phyloP scores from a whole-genome alignment of 2,329 filamentous ascomycete species.

The Fusarium mexicanum region DNA sequence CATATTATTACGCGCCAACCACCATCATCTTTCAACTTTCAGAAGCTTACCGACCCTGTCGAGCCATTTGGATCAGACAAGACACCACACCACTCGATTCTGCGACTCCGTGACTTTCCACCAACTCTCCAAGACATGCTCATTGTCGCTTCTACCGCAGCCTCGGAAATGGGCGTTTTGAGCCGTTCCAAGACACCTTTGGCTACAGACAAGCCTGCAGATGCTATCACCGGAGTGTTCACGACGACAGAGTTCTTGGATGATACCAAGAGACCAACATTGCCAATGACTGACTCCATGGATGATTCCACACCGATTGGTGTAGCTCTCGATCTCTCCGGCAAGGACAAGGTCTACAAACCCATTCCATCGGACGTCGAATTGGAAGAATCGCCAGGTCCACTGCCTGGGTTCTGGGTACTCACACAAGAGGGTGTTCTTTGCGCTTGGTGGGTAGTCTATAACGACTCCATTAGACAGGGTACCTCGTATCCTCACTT shows the following conservation, averaged over 20 bases:
- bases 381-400: slow-evolving; percentile 79
- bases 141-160: slow-evolving; percentile 82
- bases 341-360: slow-evolving; percentile 78
- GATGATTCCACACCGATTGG: slow-evolving; percentile 82
- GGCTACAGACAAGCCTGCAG: slow-evolving; percentile 66
- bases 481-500: slow-evolving; percentile 79
- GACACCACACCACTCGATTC: slow-evolving; percentile 78
- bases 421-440: slow-evolving; percentile 91
- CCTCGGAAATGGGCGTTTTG: slow-evolving; percentile 81
- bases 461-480: slow-evolving; percentile 83
- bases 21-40: slow-evolving; percentile 71
- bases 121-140: slow-evolving; percentile 84
- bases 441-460: slow-evolving; percentile 90
- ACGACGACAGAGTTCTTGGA: slow-evolving; percentile 76
- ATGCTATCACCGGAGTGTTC: slow-evolving; percentile 73
- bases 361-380: slow-evolving; percentile 82
- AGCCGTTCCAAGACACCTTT: slow-evolving; percentile 77
- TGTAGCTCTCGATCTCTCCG: slow-evolving; percentile 83
- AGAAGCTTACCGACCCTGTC: slow-evolving; percentile 79
- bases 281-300: slow-evolving; percentile 72
- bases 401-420: slow-evolving; percentile 84
- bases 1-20: slow-evolving; percentile 78
- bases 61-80: slow-evolving; percentile 74
- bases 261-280: slow-evolving; percentile 77
- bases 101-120: slow-evolving; percentile 81